These are phyloP conservation scores for Papiliotrema laurentii DNA, from an alignment of 1,284 basidiomycete genomes.

Conservation along the genomic window DNA sequence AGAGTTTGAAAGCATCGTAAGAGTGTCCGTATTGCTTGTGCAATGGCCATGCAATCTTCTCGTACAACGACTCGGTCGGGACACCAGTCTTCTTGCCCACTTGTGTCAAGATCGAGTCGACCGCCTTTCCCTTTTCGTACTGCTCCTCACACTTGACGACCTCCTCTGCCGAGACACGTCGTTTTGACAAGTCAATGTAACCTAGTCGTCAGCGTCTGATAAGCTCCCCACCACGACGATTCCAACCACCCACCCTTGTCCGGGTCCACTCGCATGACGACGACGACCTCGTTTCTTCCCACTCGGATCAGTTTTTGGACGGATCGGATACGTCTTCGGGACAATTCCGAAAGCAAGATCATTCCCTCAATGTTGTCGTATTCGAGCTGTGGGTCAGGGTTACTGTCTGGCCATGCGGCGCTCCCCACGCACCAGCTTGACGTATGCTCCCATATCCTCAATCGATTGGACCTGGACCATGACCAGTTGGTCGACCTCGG, in stretches of 20 bases:
- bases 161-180: constrained; percentile 98
- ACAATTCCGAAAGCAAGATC: constrained; percentile 96
- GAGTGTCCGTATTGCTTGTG: constrained; percentile 90
- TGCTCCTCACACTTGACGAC: constrained; percentile 98
- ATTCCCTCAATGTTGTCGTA: constrained; percentile 99
- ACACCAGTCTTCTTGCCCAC: constrained; percentile 77
- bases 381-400: constrained; percentile 65
- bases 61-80: constrained; percentile 65
- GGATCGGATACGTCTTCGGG: constrained; percentile 90
- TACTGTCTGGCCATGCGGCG: not conserved
- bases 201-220: constrained; percentile 47
- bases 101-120: constrained; percentile 88
- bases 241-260: constrained; percentile 76
- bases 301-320: constrained; percentile 98
- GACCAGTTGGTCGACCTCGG: constrained; percentile 84
- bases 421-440: constrained; percentile 82
- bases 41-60: constrained; percentile 88
- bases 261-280: constrained; percentile 96
- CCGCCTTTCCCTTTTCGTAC: constrained; percentile 95
- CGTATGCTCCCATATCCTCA: constrained; percentile 99
- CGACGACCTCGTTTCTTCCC: constrained; percentile 96
- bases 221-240: not conserved
- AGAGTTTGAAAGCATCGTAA: constrained; percentile 97
- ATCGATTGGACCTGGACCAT: constrained; percentile 99
- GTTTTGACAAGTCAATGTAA: constrained; percentile 98